These are phyloP conservation scores for Aspergillus pseudoviridinutans DNA, from an alignment of 2,329 filamentous ascomycete genomes.

Conservation along the genomic window DNA sequence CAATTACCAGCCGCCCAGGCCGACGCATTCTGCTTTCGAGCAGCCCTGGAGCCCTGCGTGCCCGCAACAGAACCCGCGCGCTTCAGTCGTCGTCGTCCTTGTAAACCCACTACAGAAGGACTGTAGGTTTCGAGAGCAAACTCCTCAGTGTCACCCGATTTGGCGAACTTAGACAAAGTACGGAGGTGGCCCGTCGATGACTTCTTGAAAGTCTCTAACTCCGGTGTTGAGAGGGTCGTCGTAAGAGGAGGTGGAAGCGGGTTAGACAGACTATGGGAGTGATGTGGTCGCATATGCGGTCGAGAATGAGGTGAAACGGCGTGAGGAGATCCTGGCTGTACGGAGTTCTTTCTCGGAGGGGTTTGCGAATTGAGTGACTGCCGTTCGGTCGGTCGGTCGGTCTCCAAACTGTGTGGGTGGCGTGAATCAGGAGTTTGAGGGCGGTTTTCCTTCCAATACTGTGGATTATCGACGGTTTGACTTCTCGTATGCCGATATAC, in stretches of 20 bases:
- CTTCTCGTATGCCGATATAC: constrained; percentile 49
- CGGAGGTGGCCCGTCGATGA: constrained; percentile 88
- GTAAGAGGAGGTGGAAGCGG: constrained; percentile 30
- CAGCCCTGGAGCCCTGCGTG: constrained; percentile 45
- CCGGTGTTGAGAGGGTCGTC: constrained; percentile 59
- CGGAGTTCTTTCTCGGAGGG: constrained; percentile 18
- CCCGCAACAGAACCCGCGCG: constrained; percentile 54
- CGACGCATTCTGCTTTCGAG: constrained; percentile 53
- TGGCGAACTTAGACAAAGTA: constrained; percentile 77
- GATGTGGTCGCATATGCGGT: constrained; percentile 25
- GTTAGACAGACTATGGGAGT: constrained; percentile 28
- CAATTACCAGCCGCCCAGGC: constrained; percentile 82
- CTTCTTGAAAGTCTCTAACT: constrained; percentile 76
- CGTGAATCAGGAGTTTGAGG: constrained; percentile 31
- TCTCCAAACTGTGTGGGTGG: constrained; percentile 25
- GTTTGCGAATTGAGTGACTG: constrained; percentile 19
- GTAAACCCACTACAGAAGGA: constrained; percentile 82
- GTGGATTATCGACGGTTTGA: constrained; percentile 60
- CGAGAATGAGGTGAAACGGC: constrained; percentile 26
- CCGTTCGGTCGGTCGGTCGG: constrained; percentile 23
- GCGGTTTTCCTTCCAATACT: constrained; percentile 30
- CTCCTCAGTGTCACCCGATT: constrained; percentile 70
- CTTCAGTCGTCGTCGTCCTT: constrained; percentile 79
- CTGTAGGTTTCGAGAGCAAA: constrained; percentile 73
- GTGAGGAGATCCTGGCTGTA: constrained; percentile 22